Evolutionary conservation across 2,329 filamentous ascomycete genomes (phyloP).

Genomic region (Fusarium sp.): DNA sequence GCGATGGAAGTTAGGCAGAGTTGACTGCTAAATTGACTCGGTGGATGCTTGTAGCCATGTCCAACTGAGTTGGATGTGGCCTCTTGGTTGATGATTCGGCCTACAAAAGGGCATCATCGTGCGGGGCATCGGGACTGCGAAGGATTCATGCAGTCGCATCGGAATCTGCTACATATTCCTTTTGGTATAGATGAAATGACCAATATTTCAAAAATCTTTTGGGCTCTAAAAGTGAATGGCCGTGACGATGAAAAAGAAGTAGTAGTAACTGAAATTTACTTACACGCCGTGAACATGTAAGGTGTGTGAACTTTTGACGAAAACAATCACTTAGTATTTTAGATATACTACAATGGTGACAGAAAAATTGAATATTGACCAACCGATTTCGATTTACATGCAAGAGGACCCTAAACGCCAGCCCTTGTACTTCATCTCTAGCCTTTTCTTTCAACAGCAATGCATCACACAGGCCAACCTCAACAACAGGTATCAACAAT

Average conservation of each 20-base stretch:
- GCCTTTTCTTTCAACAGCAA: constrained; percentile 43
- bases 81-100: constrained; percentile 28
- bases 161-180: constrained; percentile 55
- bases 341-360: neutral
- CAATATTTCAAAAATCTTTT: constrained; percentile 46
- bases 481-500: constrained; percentile 17
- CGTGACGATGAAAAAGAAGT: neutral
- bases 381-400: constrained; percentile 45
- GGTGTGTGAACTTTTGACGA: neutral
- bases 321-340: neutral
- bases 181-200: constrained; percentile 57
- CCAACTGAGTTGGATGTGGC: constrained; percentile 36
- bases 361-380: constrained; percentile 41
- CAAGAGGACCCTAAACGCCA: constrained; percentile 47
- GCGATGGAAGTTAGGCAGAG: constrained; percentile 42
- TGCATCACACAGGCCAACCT: constrained; percentile 26
- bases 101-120: constrained; percentile 25
- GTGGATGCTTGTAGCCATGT: constrained; percentile 30
- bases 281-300: no score
- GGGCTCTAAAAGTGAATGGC: neutral
- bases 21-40: constrained; percentile 44
- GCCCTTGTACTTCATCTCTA: constrained; percentile 45
- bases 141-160: constrained; percentile 43
- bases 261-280: no score
- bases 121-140: constrained; percentile 31